Evolutionary conservation across 2,329 filamentous ascomycete genomes (phyloP).

Genomic region (Fusarium sp.): DNA sequence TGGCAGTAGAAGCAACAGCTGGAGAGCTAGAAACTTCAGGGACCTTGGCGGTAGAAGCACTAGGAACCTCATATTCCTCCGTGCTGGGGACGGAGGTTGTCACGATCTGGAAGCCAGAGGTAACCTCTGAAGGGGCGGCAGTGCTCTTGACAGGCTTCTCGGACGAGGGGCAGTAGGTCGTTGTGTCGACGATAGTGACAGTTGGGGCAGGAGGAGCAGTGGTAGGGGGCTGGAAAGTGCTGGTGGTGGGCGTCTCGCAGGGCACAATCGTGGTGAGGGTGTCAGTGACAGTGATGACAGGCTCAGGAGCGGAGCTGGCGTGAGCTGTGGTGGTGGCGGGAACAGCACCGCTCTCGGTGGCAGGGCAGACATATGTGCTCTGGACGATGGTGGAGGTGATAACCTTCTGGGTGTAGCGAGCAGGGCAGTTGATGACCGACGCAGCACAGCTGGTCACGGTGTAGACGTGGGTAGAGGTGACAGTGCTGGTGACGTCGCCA

Average conservation of each 20-base stretch:
- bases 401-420: constrained; percentile 47
- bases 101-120: constrained; percentile 7
- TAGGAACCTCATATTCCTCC: neutral
- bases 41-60: neutral
- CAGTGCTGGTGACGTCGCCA: constrained; percentile 38
- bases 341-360: constrained; percentile 24
- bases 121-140: neutral
- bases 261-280: constrained; percentile 42
- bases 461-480: constrained; percentile 40
- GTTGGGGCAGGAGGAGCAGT: constrained; percentile 27
- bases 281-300: constrained; percentile 39
- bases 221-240: constrained; percentile 40
- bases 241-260: constrained; percentile 39
- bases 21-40: neutral
- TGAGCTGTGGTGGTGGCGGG: constrained; percentile 20
- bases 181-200: constrained; percentile 37
- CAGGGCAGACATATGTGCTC: constrained; percentile 40
- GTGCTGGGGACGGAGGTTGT: constrained; percentile 13
- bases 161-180: constrained; percentile 27
- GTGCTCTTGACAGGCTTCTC: constrained; percentile 10
- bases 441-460: constrained; percentile 51
- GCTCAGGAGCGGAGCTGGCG: constrained; percentile 11
- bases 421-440: constrained; percentile 52
- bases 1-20: neutral
- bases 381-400: constrained; percentile 41